These are phyloP conservation scores for Aspergillus ustus DNA, from an alignment of 2,329 filamentous ascomycete genomes.

Conservation along the genomic window DNA sequence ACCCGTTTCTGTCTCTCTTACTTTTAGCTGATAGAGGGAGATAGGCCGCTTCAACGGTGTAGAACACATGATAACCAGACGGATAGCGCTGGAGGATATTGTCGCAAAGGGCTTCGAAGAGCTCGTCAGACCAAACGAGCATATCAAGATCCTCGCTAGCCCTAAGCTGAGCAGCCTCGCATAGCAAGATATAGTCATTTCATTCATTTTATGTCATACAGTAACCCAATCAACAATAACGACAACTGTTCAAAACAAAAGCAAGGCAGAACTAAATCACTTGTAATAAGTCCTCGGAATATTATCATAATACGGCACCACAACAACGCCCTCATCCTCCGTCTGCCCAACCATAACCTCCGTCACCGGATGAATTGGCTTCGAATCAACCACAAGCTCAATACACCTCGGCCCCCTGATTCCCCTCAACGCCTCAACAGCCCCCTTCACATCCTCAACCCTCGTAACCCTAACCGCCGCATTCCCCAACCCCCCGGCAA, in stretches of 20 bases:
- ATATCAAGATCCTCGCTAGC: conserved; percentile 21
- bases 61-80: conserved; percentile 18
- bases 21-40: neutral
- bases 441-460: conserved; percentile 34
- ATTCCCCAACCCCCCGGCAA: conserved; percentile 48
- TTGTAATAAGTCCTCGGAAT: conserved; percentile 39
- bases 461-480: conserved; percentile 31
- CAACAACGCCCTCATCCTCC: conserved; percentile 48
- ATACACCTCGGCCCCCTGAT: conserved; percentile 40
- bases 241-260: neutral
- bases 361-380: conserved; percentile 35
- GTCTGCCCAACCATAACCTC: conserved; percentile 51
- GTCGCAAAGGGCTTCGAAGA: conserved; percentile 19
- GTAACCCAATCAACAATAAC: neutral
- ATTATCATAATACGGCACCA: conserved; percentile 57
- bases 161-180: neutral
- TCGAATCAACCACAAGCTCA: conserved; percentile 47
- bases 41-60: conserved; percentile 18
- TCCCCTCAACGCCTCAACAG: conserved; percentile 38
- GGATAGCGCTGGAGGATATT: conserved; percentile 16
- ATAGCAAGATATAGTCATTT: neutral
- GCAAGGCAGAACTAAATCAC: neutral
- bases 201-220: neutral
- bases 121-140: conserved; percentile 19
- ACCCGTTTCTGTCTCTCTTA: neutral